Base-by-base conservation (phyloP, 805 yeast genomes). In the Pichia heedii region DNA sequence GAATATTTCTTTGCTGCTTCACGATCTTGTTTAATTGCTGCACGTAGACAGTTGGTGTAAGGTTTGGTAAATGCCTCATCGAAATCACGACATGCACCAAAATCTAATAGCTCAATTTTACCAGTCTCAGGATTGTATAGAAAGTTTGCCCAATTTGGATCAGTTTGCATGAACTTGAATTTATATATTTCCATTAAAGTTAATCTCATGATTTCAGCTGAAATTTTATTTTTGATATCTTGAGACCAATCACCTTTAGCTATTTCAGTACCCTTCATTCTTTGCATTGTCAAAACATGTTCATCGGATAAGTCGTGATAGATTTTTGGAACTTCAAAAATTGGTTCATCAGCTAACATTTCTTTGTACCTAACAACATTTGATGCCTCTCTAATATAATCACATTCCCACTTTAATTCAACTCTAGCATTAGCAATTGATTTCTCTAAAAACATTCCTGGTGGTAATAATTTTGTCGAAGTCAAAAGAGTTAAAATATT, bases 91-190 rank as follows among this genome's bases (percentile, higher is more conserved):
- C 96, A 82, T 1, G 98, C 97, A 39, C 98, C 98, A 64, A 93
- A 93, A 65, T 93, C 98, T 42, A 93, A 68, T 44, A 93, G 69
- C 62, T 90, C 97, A 45, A 93, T 77, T 60, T 82, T 79, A 22
- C 74, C 64, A 2, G 88, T 78, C n/a, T 67, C 53, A 29, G 69
- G 69, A 57, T 93, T 88, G 67, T 84, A 88, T 47, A 93, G 65
- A 66, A 93, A 93, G 62, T 93, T 93, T 37, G 98, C 97, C 98
- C 98, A 93, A 62, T 93, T 93, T 41, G 98, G 98, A 66, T 93
- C 98, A 1, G 97, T 90, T 66, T 93, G 98, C 98, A 93, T 93
- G 66, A 82, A 90, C 55, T 74, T 76, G 67, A 83, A 89, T 53
- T 76, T 68, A 13, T 88, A 85, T 60, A 93, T 84, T 64, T 93